Conservation (phyloP, 2,329 filamentous ascomycete species). For the Fusarium xylarioides region DNA sequence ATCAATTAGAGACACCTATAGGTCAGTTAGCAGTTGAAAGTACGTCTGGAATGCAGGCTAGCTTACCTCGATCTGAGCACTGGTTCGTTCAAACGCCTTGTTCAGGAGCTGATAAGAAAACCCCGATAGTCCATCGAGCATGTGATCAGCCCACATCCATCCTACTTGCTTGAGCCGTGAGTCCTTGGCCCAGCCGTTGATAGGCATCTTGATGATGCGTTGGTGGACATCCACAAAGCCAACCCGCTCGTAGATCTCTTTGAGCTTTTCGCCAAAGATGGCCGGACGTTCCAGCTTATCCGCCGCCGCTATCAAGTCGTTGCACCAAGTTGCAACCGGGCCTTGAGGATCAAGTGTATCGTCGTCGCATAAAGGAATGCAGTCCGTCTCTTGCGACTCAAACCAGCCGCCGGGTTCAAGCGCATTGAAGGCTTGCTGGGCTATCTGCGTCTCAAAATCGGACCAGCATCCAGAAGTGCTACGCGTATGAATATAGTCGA, state of each 20-base stretch:
- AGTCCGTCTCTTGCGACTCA: conserved; percentile 59
- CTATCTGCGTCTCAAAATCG: conserved; percentile 56
- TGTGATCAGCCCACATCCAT: conserved; percentile 53
- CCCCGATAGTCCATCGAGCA: conserved; percentile 47
- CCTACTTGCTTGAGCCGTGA: conserved; percentile 52
- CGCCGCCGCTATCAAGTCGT: conserved; percentile 51
- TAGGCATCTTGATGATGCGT: conserved; percentile 59
- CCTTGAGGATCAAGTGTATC: conserved; percentile 50
- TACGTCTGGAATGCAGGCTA: neutral
- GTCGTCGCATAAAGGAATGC: conserved; percentile 53
- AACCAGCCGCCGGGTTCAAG: conserved; percentile 62
- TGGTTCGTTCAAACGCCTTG: conserved; percentile 49
- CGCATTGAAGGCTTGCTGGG: conserved; percentile 58
- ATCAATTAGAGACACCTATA: conserved; percentile 57
- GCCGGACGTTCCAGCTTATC: conserved; percentile 51
- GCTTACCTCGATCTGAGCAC: conserved; percentile 59
- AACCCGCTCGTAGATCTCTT: conserved; percentile 52
- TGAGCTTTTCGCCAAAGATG: conserved; percentile 45
- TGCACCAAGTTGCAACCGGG: conserved; percentile 50
- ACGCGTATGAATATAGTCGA: conserved; percentile 64
- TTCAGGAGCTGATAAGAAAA: conserved; percentile 52
- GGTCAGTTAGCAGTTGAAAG: neutral
- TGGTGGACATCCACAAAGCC: conserved; percentile 65
- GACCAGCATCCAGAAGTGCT: conserved; percentile 58
- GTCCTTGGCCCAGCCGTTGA: conserved; percentile 61